Evolutionary conservation across 2,329 filamentous ascomycete genomes (phyloP).

Genomic region (Pseudopithomyces chartarum): DNA sequence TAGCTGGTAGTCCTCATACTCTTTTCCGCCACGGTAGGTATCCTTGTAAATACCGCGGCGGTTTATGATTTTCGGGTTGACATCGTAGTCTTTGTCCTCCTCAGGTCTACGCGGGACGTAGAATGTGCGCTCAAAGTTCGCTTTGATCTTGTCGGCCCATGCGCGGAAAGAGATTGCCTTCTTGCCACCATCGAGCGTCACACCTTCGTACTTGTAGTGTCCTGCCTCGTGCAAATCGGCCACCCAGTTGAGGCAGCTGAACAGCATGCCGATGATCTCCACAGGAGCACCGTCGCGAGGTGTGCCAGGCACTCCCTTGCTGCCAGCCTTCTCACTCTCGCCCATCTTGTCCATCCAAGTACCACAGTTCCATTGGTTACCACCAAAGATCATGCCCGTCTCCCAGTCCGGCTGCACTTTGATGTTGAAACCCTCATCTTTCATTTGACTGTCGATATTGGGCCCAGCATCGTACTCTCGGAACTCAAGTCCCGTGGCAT

Average conservation of each 20-base stretch:
- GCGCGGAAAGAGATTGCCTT: constrained; percentile 70
- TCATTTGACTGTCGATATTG: constrained; percentile 90
- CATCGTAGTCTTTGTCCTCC: constrained; percentile 77
- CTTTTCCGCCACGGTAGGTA: constrained; percentile 88
- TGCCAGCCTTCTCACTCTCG: constrained; percentile 88
- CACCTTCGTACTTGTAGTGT: constrained; percentile 73
- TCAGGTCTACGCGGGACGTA: constrained; percentile 74
- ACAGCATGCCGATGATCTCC: constrained; percentile 91
- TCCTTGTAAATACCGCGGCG: constrained; percentile 98
- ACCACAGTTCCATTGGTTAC: constrained; percentile 92
- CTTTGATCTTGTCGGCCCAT: constrained; percentile 81
- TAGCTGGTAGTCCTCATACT: constrained; percentile 97
- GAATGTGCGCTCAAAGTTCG: constrained; percentile 91
- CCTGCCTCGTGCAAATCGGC: constrained; percentile 68
- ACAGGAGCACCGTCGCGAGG: constrained; percentile 93
- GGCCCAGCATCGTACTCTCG: constrained; percentile 93
- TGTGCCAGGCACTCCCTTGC: constrained; percentile 93
- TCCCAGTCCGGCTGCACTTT: constrained; percentile 90
- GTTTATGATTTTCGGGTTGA: constrained; percentile 81
- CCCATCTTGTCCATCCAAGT: constrained; percentile 99
- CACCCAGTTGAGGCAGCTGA: constrained; percentile 87
- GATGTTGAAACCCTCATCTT: constrained; percentile 86
- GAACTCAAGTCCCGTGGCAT: constrained; percentile 89
- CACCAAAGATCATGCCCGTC: constrained; percentile 89
- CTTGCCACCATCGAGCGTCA: constrained; percentile 66